These are phyloP conservation scores for Colletotrichum cuscutae DNA, from an alignment of 2,329 filamentous ascomycete species.

Conservation along the genomic window DNA sequence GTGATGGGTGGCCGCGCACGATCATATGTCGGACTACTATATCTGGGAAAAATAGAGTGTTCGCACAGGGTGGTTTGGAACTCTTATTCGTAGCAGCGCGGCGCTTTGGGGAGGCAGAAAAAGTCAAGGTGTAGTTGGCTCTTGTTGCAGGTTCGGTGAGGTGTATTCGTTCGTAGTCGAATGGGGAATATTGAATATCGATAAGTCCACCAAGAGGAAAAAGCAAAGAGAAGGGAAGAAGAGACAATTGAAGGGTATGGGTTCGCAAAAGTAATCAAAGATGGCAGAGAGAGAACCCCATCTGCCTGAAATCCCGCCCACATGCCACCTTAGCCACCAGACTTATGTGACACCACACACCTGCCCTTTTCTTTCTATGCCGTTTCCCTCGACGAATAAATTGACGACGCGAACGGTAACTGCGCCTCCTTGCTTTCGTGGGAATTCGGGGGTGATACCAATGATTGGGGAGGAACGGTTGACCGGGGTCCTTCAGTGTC, in stretches of 20 bases:
- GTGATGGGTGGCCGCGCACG: slow-evolving; percentile 23
- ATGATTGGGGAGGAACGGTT: background rate
- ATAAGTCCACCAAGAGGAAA: background rate
- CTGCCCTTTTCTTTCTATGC: background rate
- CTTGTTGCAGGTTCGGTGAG: background rate
- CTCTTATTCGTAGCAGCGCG: slow-evolving; percentile 1
- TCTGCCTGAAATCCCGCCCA: slow-evolving; percentile 13
- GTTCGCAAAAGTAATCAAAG: background rate
- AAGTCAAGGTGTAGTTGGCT: background rate
- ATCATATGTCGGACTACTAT: slow-evolving; percentile 2
- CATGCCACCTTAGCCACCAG: slow-evolving; percentile 18
- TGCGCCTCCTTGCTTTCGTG: slow-evolving; percentile 33
- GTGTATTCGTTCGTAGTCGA: background rate
- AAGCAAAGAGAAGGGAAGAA: background rate
- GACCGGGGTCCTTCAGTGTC: background rate
- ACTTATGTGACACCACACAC: background rate
- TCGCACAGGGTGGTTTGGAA: background rate
- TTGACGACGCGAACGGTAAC: slow-evolving; percentile 22
- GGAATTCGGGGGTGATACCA: background rate
- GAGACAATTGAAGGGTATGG: background rate
- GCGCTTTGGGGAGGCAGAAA: background rate
- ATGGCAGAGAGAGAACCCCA: background rate
- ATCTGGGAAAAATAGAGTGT: background rate
- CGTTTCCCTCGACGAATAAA: background rate
- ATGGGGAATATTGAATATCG: background rate